Percentiles rank a stretch among this genome's conserved stretches.
These are phyloP conservation scores for Anacardium occidentale DNA, from an alignment of 345 rosid genomes.

Conservation along the genomic window DNA sequence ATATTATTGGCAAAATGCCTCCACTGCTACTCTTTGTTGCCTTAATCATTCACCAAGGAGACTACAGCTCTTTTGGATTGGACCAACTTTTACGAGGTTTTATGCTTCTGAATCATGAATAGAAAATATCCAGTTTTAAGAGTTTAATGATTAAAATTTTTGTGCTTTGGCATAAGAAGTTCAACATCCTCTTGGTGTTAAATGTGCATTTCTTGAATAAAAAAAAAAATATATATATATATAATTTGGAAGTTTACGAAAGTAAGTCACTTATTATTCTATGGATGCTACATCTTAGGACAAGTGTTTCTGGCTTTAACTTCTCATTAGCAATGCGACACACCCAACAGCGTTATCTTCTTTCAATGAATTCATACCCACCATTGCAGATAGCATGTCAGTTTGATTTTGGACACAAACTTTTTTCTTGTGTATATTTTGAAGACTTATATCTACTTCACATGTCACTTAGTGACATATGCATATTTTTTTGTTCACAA, in stretches of 20 bases:
- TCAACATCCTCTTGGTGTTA: too few relatives aligned
- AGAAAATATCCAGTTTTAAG: too few relatives aligned
- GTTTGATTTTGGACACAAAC: neutral
- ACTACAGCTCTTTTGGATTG: neutral
- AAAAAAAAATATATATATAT: too few relatives aligned
- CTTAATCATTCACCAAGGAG: neutral
- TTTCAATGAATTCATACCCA: neutral
- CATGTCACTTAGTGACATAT: neutral
- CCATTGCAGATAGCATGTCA: neutral
- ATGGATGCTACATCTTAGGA: neutral
- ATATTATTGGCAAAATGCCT: neutral
- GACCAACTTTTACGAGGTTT: neutral
- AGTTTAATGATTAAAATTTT: too few relatives aligned
- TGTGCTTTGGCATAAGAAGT: too few relatives aligned
- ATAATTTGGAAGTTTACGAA: neutral
- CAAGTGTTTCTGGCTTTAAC: neutral
- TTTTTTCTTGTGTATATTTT: neutral
- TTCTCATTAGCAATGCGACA: neutral
- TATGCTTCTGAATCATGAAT: neutral
- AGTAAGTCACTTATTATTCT: neutral
- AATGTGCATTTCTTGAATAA: too few relatives aligned
- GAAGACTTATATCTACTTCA: neutral
- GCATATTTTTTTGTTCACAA: conserved; percentile 22
- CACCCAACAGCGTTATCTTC: neutral
- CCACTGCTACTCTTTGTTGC: neutral